Percentiles rank a stretch among this genome's conserved stretches.
Conservation (phyloP, 2,329 filamentous ascomycete species). For the Myrmaecium sp. region DNA sequence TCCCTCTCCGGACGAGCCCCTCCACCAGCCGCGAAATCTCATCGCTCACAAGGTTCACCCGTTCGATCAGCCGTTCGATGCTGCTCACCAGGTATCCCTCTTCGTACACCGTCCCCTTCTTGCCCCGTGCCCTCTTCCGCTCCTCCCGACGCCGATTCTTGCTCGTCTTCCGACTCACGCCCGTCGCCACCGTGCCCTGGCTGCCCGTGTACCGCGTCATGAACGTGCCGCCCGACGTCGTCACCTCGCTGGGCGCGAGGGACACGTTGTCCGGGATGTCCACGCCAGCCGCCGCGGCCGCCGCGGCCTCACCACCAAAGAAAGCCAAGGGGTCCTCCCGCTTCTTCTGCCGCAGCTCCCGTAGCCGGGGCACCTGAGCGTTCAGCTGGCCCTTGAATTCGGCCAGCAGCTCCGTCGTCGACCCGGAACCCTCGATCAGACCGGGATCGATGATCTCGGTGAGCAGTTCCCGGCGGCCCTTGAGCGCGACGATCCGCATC, state of each 20-base stretch:
- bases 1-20: conserved; percentile 59
- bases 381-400: conserved; percentile 77
- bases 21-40: conserved; percentile 63
- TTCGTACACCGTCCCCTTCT: conserved; percentile 95
- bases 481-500: conserved; percentile 55
- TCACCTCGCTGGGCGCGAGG: conserved; percentile 68
- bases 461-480: conserved; percentile 42
- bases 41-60: conserved; percentile 53
- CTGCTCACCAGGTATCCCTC: conserved; percentile 92
- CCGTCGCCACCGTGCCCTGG: conserved; percentile 52
- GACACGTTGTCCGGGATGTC: conserved; percentile 88
- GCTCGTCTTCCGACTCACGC: conserved; percentile 60
- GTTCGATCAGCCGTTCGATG: conserved; percentile 65
- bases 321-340: conserved; percentile 73
- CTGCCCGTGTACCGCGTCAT: conserved; percentile 86
- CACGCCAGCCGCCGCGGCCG: conserved; percentile 28
- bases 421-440: conserved; percentile 63
- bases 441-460: conserved; percentile 55
- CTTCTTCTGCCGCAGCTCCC: conserved; percentile 67
- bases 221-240: conserved; percentile 61
- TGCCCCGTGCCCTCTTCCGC: conserved; percentile 81
- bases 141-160: conserved; percentile 85
- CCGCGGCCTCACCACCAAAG: conserved; percentile 52
- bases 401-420: conserved; percentile 77
- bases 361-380: conserved; percentile 72